Evolutionary conservation across 257 asterid species (phyloP), one percentile per base, ranked within the genome.

Genomic region (Vinca minor): DNA sequence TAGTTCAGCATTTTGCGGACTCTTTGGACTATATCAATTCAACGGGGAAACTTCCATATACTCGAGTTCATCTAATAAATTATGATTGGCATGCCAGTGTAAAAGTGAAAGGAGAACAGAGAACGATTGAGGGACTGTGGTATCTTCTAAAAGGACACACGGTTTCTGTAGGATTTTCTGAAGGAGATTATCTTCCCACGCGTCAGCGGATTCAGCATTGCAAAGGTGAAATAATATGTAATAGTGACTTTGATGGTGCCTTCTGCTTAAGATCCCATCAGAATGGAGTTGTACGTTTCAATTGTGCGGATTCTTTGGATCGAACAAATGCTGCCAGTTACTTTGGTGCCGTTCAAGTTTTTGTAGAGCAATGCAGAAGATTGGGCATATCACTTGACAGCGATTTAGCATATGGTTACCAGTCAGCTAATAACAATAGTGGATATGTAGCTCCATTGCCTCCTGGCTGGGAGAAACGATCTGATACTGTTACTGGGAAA

Each of bases 271-370:
- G 98, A 75, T 83, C 95, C 46, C 98, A 92, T 79, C 98, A 92
- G 77, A 92, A 92, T 79, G 98, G 98, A 69, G 96, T 89, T 52
- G 76, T 92, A 78, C 98, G 98, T 69, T 92, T 79, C 82, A 92
- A 92, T 73, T 92, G 98, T 76, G 98, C 98, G 8, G 98, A 92
- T 81, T 92, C 98, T 42, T 79, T 92, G 78, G 98, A 92, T 76
- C 87, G 98, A 78, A 92, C 98, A 68, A 92, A 92, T 78, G 98
- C 98, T 68, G 98, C 98, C 69, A 92, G 98, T 82, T 92, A 74
- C 78, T 92, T 92, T 83, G 98, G 98, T 75, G 91, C 98, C 25
- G 96, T 92, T 62, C 98, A 92, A 79, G 95, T 81, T 71, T 89
- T 92, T 79, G 81, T 80, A 76, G 98, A 89, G 85, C 98, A 92